phyloP scores from a whole-genome alignment of 2,329 filamentous ascomycete species.

The Alternaria longipes region DNA sequence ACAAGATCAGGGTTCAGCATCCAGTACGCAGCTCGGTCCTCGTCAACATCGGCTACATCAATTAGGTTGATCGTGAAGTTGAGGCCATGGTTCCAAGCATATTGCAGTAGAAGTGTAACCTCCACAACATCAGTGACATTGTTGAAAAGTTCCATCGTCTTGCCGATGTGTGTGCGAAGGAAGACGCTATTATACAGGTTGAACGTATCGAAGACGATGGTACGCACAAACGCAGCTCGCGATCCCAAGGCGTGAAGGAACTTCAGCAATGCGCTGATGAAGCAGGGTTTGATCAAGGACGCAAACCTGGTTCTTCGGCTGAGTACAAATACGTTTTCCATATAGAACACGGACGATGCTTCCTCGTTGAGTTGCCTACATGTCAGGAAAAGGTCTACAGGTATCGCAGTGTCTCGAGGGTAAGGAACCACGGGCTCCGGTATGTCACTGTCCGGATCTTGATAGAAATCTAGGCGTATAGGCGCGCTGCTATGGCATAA shows the following conservation, averaged over 20 bases:
- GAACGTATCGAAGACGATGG: background rate
- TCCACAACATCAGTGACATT: background rate
- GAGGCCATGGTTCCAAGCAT: background rate
- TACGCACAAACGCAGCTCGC: background rate
- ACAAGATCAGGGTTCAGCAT: background rate
- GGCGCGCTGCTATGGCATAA: background rate
- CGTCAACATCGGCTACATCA: background rate
- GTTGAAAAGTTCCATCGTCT: background rate
- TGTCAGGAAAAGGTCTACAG: background rate
- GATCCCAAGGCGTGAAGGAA: background rate
- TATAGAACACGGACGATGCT: conserved; percentile 4
- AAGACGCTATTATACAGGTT: background rate
- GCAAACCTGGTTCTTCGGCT: background rate
- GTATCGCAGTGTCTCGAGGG: background rate
- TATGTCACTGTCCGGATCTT: background rate
- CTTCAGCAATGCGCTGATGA: background rate
- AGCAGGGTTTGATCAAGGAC: background rate
- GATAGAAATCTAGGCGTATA: background rate
- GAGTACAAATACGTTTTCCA: background rate
- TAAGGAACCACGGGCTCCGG: background rate
- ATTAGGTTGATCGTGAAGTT: background rate
- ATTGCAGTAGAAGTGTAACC: background rate
- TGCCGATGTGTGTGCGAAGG: background rate
- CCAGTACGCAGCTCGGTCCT: background rate
- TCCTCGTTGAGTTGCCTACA: background rate